Evolutionary conservation across 805 yeast species (phyloP).

Genomic region (Spathaspora passalidarum): DNA sequence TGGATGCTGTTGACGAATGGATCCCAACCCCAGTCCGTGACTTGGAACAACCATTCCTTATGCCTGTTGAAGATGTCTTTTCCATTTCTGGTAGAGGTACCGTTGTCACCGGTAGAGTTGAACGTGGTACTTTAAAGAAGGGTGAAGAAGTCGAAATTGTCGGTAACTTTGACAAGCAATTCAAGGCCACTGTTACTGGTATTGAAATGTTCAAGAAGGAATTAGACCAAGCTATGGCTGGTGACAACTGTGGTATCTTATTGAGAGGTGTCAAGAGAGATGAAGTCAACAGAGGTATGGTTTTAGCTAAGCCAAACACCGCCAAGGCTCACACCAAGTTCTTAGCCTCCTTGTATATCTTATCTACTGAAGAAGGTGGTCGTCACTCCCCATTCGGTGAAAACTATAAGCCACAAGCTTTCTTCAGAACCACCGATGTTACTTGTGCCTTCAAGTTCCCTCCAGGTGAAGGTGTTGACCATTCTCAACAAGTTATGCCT

Average conservation of each 20-base stretch:
- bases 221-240: slow-evolving; percentile 95
- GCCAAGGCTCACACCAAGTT: slow-evolving; percentile 91
- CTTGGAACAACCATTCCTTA: slow-evolving; percentile 90
- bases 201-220: slow-evolving; percentile 99
- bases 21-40: slow-evolving; percentile 98
- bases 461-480: slow-evolving; percentile 64
- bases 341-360: slow-evolving; percentile 88
- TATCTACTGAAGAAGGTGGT: slow-evolving; percentile 98
- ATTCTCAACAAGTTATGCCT: slow-evolving; percentile 88
- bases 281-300: slow-evolving; percentile 96
- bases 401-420: slow-evolving; percentile 97
- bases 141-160: slow-evolving; percentile 98
- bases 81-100: slow-evolving; percentile 99
- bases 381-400: slow-evolving; percentile 97
- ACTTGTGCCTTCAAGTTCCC: slow-evolving; percentile 91
- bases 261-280: slow-evolving; percentile 99
- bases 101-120: slow-evolving; percentile 98
- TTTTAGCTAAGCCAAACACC: slow-evolving; percentile 87
- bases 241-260: slow-evolving; percentile 97
- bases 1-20: slow-evolving; percentile 89
- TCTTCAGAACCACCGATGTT: slow-evolving; percentile 93
- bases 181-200: slow-evolving; percentile 95
- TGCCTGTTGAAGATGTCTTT: slow-evolving; percentile 97
- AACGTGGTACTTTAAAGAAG: slow-evolving; percentile 95
- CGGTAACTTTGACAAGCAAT: slow-evolving; percentile 81